Conservation (phyloP, 345 rosid genomes). For the Murraya paniculata region DNA sequence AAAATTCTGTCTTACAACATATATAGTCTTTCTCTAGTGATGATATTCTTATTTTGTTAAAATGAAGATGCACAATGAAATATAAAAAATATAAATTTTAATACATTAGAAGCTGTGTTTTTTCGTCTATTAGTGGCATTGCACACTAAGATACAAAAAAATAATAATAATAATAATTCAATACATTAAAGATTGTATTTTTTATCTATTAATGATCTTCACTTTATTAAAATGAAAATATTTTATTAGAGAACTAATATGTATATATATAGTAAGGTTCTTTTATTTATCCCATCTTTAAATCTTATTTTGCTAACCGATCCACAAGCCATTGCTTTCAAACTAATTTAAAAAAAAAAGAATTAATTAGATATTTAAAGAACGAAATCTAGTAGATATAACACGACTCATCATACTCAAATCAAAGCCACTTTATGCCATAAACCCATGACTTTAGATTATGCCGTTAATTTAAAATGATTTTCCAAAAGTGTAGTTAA, state of each 20-base stretch:
- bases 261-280: too few relatives aligned
- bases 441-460: background rate
- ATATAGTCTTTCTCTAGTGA: fast-evolving
- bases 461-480: too few relatives aligned
- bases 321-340: background rate
- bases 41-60: fast-evolving
- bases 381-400: background rate
- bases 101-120: too few relatives aligned
- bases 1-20: fast-evolving
- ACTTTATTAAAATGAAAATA: too few relatives aligned
- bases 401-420: background rate
- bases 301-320: background rate
- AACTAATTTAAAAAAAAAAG: too few relatives aligned
- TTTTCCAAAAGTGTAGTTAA: background rate
- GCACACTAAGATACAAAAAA: too few relatives aligned
- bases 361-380: too few relatives aligned
- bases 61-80: fast-evolving
- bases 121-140: too few relatives aligned
- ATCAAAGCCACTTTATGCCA: background rate
- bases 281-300: background rate
- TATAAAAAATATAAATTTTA: too few relatives aligned
- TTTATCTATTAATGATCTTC: fast-evolving
- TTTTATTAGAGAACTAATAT: too few relatives aligned
- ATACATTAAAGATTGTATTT: too few relatives aligned
- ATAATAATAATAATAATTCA: too few relatives aligned